These are phyloP conservation scores for Wickerhamomyces bisporus DNA, from an alignment of 805 yeast species.

Conservation along the genomic window DNA sequence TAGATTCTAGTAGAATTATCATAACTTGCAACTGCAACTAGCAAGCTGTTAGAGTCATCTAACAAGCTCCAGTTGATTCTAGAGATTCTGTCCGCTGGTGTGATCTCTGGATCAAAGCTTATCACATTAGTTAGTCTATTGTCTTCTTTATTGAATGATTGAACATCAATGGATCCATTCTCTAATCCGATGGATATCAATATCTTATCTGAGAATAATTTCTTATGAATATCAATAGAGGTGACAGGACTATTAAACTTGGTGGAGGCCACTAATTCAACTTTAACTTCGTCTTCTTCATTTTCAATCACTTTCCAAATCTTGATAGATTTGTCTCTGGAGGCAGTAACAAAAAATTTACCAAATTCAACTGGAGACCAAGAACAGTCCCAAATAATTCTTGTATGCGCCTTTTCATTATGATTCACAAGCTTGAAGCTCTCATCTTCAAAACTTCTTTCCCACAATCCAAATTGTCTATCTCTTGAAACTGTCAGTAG, in stretches of 20 bases:
- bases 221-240: slow-evolving; percentile 48
- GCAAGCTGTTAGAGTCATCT: slow-evolving; percentile 18
- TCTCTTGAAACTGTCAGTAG: slow-evolving; percentile 84
- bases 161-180: slow-evolving; percentile 51
- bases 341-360: slow-evolving; percentile 69
- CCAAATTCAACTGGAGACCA: slow-evolving; percentile 62
- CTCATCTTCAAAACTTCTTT: slow-evolving; percentile 32
- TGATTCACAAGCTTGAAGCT: slow-evolving; percentile 33
- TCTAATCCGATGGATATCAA: slow-evolving; percentile 66
- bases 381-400: slow-evolving; percentile 93
- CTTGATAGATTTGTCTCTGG: slow-evolving; percentile 79
- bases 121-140: slow-evolving; percentile 25
- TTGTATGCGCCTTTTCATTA: slow-evolving; percentile 73
- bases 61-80: slow-evolving; percentile 52
- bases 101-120: slow-evolving; percentile 31
- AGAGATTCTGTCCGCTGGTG: slow-evolving; percentile 61
- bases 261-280: slow-evolving; percentile 32
- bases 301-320: slow-evolving; percentile 52
- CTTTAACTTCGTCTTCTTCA: slow-evolving; percentile 24
- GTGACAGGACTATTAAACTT: slow-evolving; percentile 60
- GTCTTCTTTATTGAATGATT: slow-evolving; percentile 28
- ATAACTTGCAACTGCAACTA: slow-evolving; percentile 57
- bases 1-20: slow-evolving; percentile 53
- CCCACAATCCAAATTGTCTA: slow-evolving; percentile 78
- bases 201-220: slow-evolving; percentile 24